Percentiles rank a stretch among this genome's conserved stretches.
These are phyloP conservation scores for Drosera spatulata DNA, from an alignment of 179 eudicot species.

Conservation along the genomic window DNA sequence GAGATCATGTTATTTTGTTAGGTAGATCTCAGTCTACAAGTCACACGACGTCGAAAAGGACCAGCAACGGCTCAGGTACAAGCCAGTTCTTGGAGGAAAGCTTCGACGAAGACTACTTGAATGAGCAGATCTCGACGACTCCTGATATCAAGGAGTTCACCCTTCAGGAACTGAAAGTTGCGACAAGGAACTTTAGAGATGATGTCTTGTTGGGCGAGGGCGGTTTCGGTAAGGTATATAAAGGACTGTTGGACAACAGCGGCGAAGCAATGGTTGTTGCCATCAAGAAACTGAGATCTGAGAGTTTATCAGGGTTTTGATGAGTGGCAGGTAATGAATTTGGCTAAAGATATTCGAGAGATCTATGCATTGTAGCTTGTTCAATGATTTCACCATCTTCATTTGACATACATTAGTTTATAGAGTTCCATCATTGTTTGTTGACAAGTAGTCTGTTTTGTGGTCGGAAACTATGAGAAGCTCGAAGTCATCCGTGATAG, in stretches of 20 bases:
- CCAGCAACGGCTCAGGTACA: slow-evolving; percentile 33
- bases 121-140: slow-evolving; percentile 42
- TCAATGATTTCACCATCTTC: too few species aligned
- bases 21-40: slow-evolving; percentile 31
- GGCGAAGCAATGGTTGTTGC: slow-evolving; percentile 50
- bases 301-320: slow-evolving; percentile 70
- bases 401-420: too few species aligned
- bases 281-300: slow-evolving; percentile 67
- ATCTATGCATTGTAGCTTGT: background rate
- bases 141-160: slow-evolving; percentile 58
- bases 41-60: slow-evolving; percentile 31
- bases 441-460: background rate
- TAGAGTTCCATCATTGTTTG: too few species aligned
- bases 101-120: slow-evolving; percentile 21
- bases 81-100: slow-evolving; percentile 48
- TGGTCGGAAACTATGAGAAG: too few species aligned
- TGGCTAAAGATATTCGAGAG: background rate
- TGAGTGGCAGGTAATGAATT: slow-evolving; percentile 73
- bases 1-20: too few species aligned
- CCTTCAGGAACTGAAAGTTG: slow-evolving; percentile 47
- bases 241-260: slow-evolving; percentile 62
- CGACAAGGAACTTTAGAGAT: slow-evolving; percentile 53
- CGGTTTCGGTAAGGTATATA: slow-evolving; percentile 89
- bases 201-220: slow-evolving; percentile 77
- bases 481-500: too few species aligned